Base-by-base conservation (phyloP, 139 green algal species). In the Coccomyxa sp. region DNA sequence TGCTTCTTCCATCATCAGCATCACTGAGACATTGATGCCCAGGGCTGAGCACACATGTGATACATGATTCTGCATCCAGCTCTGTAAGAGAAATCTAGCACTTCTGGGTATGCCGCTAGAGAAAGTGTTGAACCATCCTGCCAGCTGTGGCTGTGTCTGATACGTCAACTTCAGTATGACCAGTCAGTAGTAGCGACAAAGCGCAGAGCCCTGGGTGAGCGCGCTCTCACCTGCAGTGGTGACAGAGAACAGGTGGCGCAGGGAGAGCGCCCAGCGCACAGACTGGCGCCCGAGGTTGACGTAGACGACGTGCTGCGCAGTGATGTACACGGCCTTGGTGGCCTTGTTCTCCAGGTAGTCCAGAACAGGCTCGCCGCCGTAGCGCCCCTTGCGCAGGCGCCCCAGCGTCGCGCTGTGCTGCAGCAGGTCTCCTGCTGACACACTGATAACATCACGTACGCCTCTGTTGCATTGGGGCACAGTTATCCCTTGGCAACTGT, bases 291-390 rank as follows among this genome's bases (percentile, higher is more conserved):
- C 34, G 31, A 81, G 50, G 79, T 84, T 78, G 27, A 87, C 33
- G 76, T 87, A 87, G 33, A 87, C 50, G 24, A 84, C 31, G 68
- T 72, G 54, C 24, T 64, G 37, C 31, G 78, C 72, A 10, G 79
- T 87, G 73, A 87, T 73, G 36, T 82, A 36, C 33, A 84, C 9
- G 29, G 79, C 83, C 79, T 84, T 84, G 79, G 64, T 74, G n/a
- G 75, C 50, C 83, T 87, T 87, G 76, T 80, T 84, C 70, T 84
- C 79, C 83, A 87, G 73, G 35, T 76, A 80, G 73, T 87, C 83
- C 73, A 84, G 24, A 44, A 87, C 73, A 10, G 35, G 37, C 16
- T 82, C 73, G 10, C 22, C 68, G 39, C 40, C 76, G 68, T 78
- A 81, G 24, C 79, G 76, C 31, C 76, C 79, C 31, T 64, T 70